phyloP scores from a whole-genome alignment of 1,284 basidiomycete species.

The Boletellus deceptivus region DNA sequence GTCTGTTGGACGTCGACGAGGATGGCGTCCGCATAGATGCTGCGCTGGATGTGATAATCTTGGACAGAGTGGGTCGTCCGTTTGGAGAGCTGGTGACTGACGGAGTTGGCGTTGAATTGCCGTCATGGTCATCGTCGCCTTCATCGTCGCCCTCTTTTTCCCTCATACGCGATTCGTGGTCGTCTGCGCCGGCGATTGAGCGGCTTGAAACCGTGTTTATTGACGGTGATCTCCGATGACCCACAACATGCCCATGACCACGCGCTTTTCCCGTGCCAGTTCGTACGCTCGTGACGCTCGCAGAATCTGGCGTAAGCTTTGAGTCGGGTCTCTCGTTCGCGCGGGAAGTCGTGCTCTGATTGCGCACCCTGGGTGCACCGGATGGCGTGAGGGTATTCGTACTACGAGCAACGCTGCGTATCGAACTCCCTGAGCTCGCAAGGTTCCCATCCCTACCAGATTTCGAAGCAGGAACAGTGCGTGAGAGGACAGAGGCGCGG shows the following conservation, averaged over 20 bases:
- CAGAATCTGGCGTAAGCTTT: slow-evolving; percentile 53
- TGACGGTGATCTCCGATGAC: slow-evolving; percentile 26
- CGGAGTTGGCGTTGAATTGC: slow-evolving; percentile 17
- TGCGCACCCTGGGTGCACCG: slow-evolving; percentile 27
- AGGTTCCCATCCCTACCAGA: slow-evolving; percentile 27
- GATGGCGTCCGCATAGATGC: slow-evolving; percentile 32
- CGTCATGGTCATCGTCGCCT: slow-evolving; percentile 16
- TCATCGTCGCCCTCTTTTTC: slow-evolving; percentile 11
- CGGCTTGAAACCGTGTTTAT: slow-evolving; percentile 7
- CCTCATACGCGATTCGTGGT: neutral
- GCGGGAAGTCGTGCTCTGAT: slow-evolving; percentile 26
- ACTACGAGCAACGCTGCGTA: slow-evolving; percentile 47
- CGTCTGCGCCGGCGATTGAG: neutral
- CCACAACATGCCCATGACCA: slow-evolving; percentile 10
- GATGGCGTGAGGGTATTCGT: slow-evolving; percentile 35
- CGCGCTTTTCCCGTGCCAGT: slow-evolving; percentile 26
- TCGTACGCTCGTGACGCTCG: slow-evolving; percentile 23
- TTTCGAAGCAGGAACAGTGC: slow-evolving; percentile 38
- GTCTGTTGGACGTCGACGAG: slow-evolving; percentile 11
- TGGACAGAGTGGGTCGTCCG: slow-evolving; percentile 27
- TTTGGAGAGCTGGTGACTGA: slow-evolving; percentile 12
- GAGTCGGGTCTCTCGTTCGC: slow-evolving; percentile 55
- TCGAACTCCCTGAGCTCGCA: slow-evolving; percentile 34
- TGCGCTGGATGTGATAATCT: slow-evolving; percentile 27
- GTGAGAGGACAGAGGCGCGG: slow-evolving; percentile 56